phyloP scores from a whole-genome alignment of 2,329 filamentous ascomycete genomes.

The Xylariaceae sp. region DNA sequence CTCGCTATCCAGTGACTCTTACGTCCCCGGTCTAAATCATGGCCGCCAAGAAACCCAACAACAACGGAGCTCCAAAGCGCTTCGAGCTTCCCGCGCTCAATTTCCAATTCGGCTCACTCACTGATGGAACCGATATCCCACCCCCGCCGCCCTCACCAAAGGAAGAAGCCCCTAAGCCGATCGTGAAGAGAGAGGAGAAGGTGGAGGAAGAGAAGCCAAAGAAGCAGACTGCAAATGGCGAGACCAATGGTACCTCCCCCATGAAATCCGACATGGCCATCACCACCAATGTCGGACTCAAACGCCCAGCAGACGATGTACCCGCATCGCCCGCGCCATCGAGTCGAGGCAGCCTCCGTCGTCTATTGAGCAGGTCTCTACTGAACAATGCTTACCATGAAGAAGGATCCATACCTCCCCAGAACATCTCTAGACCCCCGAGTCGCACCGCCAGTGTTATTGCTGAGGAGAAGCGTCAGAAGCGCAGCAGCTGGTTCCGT shows the following conservation, averaged over 20 bases:
- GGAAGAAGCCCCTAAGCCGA: constrained; percentile 41
- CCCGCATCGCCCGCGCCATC: constrained; percentile 51
- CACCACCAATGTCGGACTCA: constrained; percentile 38
- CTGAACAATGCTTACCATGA: constrained; percentile 51
- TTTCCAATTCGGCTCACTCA: constrained; percentile 56
- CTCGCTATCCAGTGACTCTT: background rate
- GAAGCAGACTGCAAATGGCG: constrained; percentile 25
- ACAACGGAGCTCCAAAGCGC: constrained; percentile 29
- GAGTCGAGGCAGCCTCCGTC: constrained; percentile 53
- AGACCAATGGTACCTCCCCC: constrained; percentile 34
- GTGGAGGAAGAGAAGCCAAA: constrained; percentile 22
- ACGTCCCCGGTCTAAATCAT: constrained; percentile 14
- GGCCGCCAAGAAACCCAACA: constrained; percentile 20
- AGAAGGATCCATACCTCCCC: constrained; percentile 36
- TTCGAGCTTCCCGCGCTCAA: constrained; percentile 58
- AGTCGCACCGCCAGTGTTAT: constrained; percentile 49
- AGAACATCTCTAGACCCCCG: constrained; percentile 39
- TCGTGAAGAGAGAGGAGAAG: constrained; percentile 22
- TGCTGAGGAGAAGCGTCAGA: constrained; percentile 50
- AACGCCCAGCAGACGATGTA: constrained; percentile 47
- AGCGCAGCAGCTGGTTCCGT: constrained; percentile 57
- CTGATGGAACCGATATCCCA: constrained; percentile 58
- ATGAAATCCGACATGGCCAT: constrained; percentile 26
- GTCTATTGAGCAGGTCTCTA: constrained; percentile 52
- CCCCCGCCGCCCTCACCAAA: constrained; percentile 53